A percentile compares a stretch with the other conserved stretches of the same genome.
phyloP scores from a whole-genome alignment of 306 rosid species.

The Cyclanthera cordifolia region DNA sequence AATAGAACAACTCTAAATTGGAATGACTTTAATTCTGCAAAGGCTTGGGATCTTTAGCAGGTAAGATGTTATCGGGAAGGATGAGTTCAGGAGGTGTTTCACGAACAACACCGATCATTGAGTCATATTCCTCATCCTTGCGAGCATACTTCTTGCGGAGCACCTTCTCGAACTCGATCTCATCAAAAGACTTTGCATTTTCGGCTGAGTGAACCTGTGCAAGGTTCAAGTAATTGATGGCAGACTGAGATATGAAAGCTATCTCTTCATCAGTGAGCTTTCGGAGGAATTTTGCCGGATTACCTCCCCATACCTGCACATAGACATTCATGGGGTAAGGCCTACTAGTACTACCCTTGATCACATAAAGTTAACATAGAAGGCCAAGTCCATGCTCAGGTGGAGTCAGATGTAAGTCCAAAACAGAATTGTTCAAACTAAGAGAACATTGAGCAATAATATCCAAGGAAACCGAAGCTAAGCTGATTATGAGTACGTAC shows the following conservation, averaged over 20 bases:
- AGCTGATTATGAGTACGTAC: not conserved
- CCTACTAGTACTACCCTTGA: not conserved
- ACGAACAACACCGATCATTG: constrained; percentile 38
- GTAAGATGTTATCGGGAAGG: constrained; percentile 35
- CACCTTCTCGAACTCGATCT: constrained; percentile 62
- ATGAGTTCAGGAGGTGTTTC: constrained; percentile 45
- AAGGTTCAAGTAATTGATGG: constrained; percentile 63
- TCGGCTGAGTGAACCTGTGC: constrained; percentile 88
- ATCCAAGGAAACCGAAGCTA: not conserved
- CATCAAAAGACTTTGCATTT: constrained; percentile 62
- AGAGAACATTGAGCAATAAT: not conserved
- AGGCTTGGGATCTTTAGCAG: constrained; percentile 44
- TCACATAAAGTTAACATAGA: not conserved
- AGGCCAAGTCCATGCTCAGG: not conserved
- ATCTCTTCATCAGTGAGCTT: constrained; percentile 87
- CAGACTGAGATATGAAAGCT: constrained; percentile 78
- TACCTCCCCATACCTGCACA: constrained; percentile 93
- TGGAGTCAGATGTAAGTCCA: not conserved
- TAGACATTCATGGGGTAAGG: not conserved
- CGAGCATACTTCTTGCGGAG: constrained; percentile 63
- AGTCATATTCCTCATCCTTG: constrained; percentile 47
- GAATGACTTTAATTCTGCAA: constrained; percentile 18
- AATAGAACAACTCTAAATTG: constrained; percentile 26
- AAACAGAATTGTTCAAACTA: not conserved
- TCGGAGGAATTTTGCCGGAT: constrained; percentile 87